Percentiles rank a stretch among this genome's conserved stretches.
Evolutionary conservation across 148 eudicot genomes (phyloP).

Genomic region (Cornus controversa): DNA sequence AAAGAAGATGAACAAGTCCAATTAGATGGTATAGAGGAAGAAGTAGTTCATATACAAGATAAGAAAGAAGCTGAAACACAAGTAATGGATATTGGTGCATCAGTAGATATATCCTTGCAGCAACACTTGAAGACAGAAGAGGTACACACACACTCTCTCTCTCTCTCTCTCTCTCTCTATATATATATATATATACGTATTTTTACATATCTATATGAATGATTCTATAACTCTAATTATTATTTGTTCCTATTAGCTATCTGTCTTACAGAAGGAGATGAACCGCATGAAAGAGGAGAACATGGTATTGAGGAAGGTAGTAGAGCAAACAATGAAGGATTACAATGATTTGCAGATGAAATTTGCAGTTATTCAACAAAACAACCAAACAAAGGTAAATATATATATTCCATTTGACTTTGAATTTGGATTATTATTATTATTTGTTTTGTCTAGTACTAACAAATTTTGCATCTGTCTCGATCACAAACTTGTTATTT

Average conservation of each 20-base stretch:
- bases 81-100: slow-evolving; percentile 4
- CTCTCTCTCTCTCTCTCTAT: background rate
- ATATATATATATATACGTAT: background rate
- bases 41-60: background rate
- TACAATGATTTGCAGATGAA: slow-evolving; percentile 49
- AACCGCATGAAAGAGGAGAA: slow-evolving; percentile 53
- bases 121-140: slow-evolving; percentile 24
- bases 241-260: slow-evolving; percentile 23
- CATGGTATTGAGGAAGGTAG: slow-evolving; percentile 37
- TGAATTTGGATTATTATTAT: background rate
- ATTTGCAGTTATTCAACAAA: slow-evolving; percentile 29
- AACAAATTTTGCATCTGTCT: background rate
- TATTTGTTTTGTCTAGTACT: background rate
- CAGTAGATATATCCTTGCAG: slow-evolving; percentile 10
- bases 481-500: background rate
- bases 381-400: slow-evolving; percentile 33
- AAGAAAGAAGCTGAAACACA: slow-evolving; percentile 9
- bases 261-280: slow-evolving; percentile 41
- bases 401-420: background rate
- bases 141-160: slow-evolving; percentile 24
- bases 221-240: background rate
- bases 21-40: background rate
- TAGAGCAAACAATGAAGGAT: slow-evolving; percentile 48
- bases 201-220: background rate
- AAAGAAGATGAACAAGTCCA: slow-evolving; percentile 16